Evolutionary conservation across 768 basidiomycete species (phyloP).

Genomic region (Tricholoma furcatifolium): DNA sequence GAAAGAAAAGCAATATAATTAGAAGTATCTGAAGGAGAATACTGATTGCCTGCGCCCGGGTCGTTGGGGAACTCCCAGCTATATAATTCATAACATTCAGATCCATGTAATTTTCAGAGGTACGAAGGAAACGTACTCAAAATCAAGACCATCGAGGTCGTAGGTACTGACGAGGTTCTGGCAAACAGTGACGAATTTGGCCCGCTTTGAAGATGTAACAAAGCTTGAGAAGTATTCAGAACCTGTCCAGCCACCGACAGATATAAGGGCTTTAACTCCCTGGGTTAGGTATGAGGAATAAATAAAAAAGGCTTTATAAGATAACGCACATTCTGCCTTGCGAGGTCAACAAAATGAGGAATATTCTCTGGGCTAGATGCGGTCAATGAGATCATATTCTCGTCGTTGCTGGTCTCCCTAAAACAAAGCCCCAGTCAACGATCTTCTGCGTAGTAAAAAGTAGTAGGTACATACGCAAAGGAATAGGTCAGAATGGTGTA

Average conservation of each 20-base stretch:
- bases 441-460: background rate
- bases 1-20: conserved; percentile 81
- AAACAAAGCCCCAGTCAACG: background rate
- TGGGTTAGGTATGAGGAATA: conserved; percentile 17
- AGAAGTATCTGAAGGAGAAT: conserved; percentile 57
- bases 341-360: conserved; percentile 52
- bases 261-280: conserved; percentile 55
- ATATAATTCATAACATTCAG: background rate
- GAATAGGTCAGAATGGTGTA: conserved; percentile 49
- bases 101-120: background rate
- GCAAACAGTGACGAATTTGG: conserved; percentile 59
- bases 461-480: conserved; percentile 38
- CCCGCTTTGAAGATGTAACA: conserved; percentile 59
- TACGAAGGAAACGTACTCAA: conserved; percentile 35
- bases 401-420: conserved; percentile 37
- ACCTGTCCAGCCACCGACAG: conserved; percentile 75
- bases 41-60: conserved; percentile 60
- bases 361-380: conserved; percentile 36
- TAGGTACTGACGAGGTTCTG: conserved; percentile 47
- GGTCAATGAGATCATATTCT: conserved; percentile 24
- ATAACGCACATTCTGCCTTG: conserved; percentile 38
- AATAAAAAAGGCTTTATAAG: background rate
- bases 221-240: conserved; percentile 60
- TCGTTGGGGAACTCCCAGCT: conserved; percentile 83
- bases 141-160: conserved; percentile 57